These are phyloP conservation scores for Rachicladosporium sp. DNA, from an alignment of 2,329 filamentous ascomycete species.

Conservation along the genomic window DNA sequence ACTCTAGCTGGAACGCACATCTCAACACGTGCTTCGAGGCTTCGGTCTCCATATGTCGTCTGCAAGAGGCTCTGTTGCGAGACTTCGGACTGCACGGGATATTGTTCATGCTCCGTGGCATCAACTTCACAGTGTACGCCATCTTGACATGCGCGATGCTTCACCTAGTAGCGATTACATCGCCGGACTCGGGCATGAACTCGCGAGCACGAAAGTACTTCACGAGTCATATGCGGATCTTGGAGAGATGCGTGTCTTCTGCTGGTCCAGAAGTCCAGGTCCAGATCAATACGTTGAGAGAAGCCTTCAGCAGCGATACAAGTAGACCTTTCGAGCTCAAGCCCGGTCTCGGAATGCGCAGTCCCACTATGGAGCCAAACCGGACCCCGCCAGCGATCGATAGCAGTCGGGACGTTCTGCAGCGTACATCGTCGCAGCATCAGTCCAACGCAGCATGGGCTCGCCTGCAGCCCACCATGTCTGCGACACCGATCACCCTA, in stretches of 20 bases:
- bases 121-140: slow-evolving; percentile 91
- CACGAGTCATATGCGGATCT: slow-evolving; percentile 81
- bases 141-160: slow-evolving; percentile 85
- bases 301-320: slow-evolving; percentile 80
- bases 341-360: slow-evolving; percentile 55
- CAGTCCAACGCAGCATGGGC: no score
- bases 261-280: slow-evolving; percentile 81
- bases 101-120: slow-evolving; percentile 83
- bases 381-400: no score
- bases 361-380: slow-evolving; percentile 51
- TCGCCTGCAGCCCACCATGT: no score
- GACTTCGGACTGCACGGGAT: slow-evolving; percentile 68
- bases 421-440: no score
- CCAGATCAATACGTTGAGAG: slow-evolving; percentile 77
- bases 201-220: slow-evolving; percentile 79
- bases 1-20: slow-evolving; percentile 73
- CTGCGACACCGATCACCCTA: no score
- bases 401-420: no score
- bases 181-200: slow-evolving; percentile 80
- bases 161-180: slow-evolving; percentile 86
- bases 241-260: slow-evolving; percentile 70
- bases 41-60: slow-evolving; percentile 70
- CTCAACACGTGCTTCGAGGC: slow-evolving; percentile 78
- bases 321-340: slow-evolving; percentile 82
- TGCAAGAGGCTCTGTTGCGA: slow-evolving; percentile 73